A percentile compares a stretch with the other conserved stretches of the same genome.
Conservation (phyloP, 176 grass and related monocot genomes). For the Musa beccarii region DNA sequence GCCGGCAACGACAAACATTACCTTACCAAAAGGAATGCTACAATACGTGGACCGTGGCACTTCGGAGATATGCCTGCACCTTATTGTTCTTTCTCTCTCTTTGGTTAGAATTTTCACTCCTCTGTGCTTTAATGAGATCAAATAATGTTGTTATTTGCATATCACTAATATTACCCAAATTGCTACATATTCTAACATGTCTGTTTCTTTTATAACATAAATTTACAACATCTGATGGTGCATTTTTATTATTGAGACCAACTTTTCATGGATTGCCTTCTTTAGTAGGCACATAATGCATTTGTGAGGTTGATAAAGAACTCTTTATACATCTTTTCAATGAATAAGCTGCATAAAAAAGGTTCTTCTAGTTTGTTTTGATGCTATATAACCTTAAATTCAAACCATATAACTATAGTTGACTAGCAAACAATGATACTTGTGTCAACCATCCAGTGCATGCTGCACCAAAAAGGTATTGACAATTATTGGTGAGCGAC, state of each 20-base stretch:
- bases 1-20: constrained; percentile 33
- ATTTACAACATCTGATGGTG: not conserved
- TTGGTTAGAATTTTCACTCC: constrained; percentile 39
- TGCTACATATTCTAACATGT: not conserved
- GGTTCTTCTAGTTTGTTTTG: too few relatives aligned
- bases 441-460: too few relatives aligned
- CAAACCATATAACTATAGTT: too few relatives aligned
- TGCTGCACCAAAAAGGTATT: too few relatives aligned
- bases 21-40: constrained; percentile 71
- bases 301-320: too few relatives aligned
- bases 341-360: too few relatives aligned
- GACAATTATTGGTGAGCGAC: too few relatives aligned
- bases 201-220: not conserved
- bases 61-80: constrained; percentile 81
- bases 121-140: constrained; percentile 7
- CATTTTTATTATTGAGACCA: not conserved
- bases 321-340: too few relatives aligned
- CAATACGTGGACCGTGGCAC: constrained; percentile 82
- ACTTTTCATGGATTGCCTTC: too few relatives aligned
- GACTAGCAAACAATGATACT: too few relatives aligned
- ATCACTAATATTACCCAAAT: not conserved
- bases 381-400: too few relatives aligned
- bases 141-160: not conserved
- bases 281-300: too few relatives aligned
- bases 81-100: constrained; percentile 77